Evolutionary conservation across 139 green algal genomes (phyloP).

Genomic region (Chlamydomonas sp.): DNA sequence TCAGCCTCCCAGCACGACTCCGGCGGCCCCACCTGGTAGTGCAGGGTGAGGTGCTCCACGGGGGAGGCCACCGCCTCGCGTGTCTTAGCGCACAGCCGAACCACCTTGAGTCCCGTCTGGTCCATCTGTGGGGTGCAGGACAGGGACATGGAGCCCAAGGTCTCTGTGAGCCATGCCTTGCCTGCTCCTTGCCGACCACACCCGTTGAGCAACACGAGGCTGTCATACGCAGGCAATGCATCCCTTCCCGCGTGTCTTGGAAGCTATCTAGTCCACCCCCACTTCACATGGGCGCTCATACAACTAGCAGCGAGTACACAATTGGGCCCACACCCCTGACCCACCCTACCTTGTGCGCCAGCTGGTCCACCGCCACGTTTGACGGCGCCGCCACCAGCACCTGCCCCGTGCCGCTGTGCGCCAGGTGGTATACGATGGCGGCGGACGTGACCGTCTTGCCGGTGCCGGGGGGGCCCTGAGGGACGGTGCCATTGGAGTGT

Average conservation of each 20-base stretch:
- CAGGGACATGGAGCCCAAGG: background rate
- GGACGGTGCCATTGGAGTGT: no score
- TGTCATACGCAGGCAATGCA: background rate
- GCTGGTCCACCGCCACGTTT: constrained; percentile 98
- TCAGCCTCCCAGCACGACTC: background rate
- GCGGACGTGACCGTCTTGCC: constrained; percentile 99
- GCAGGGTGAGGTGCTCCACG: constrained; percentile 96
- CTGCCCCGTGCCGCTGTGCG: constrained; percentile 59
- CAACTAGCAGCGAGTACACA: no score
- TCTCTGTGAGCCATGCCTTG: background rate
- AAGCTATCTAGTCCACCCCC: no score
- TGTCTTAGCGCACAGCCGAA: constrained; percentile 91
- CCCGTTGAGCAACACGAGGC: background rate
- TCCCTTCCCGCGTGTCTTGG: no score
- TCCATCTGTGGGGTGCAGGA: constrained; percentile 57
- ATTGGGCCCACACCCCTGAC: no score
- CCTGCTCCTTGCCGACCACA: background rate
- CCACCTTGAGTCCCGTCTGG: constrained; percentile 93
- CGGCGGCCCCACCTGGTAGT: constrained; percentile 83
- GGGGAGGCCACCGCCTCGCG: constrained; percentile 81
- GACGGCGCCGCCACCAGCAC: constrained; percentile 95
- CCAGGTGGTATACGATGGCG: constrained; percentile 96
- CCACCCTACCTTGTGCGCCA: constrained; percentile 84
- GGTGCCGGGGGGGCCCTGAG: constrained; percentile 93
- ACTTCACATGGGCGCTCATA: no score